These are phyloP conservation scores for Scheffersomyces parashehatae DNA, from an alignment of 1,139 yeast genomes.

Conservation along the genomic window DNA sequence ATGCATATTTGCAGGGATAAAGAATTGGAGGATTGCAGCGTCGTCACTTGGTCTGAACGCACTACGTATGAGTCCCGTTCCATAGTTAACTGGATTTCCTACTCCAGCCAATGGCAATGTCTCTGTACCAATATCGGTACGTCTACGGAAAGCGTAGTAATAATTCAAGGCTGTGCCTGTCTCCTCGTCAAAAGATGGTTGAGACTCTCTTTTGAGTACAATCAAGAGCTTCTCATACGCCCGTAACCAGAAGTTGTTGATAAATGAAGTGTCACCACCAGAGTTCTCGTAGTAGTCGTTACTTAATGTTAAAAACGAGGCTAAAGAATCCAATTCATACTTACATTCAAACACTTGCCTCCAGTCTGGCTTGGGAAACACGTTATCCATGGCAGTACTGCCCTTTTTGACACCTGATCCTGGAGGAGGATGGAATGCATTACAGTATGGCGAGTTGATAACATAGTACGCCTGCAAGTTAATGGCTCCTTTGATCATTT, in stretches of 20 bases:
- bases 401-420: slow-evolving; percentile 55
- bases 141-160: slow-evolving; percentile 68
- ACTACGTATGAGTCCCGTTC: slow-evolving; percentile 75
- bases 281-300: slow-evolving; percentile 65
- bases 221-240: slow-evolving; percentile 57
- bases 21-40: slow-evolving; percentile 76
- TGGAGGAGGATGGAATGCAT: slow-evolving; percentile 87
- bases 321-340: slow-evolving; percentile 84
- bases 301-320: slow-evolving; percentile 73
- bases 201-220: slow-evolving; percentile 61
- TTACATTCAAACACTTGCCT: slow-evolving; percentile 80
- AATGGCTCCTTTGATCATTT: slow-evolving; percentile 73
- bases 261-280: slow-evolving; percentile 52
- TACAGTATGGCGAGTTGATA: slow-evolving; percentile 71
- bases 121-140: slow-evolving; percentile 77
- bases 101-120: slow-evolving; percentile 75
- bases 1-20: slow-evolving; percentile 86
- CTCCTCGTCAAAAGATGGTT: slow-evolving; percentile 60
- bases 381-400: slow-evolving; percentile 62
- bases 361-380: slow-evolving; percentile 72
- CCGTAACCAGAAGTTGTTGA: slow-evolving; percentile 55
- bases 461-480: slow-evolving; percentile 73
- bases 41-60: slow-evolving; percentile 93
- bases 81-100: slow-evolving; percentile 78
- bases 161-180: slow-evolving; percentile 53